Percentiles rank a stretch among this genome's conserved stretches.
phyloP scores from a whole-genome alignment of 352 stramenopile genomes.

The Phytophthora hybrid region DNA sequence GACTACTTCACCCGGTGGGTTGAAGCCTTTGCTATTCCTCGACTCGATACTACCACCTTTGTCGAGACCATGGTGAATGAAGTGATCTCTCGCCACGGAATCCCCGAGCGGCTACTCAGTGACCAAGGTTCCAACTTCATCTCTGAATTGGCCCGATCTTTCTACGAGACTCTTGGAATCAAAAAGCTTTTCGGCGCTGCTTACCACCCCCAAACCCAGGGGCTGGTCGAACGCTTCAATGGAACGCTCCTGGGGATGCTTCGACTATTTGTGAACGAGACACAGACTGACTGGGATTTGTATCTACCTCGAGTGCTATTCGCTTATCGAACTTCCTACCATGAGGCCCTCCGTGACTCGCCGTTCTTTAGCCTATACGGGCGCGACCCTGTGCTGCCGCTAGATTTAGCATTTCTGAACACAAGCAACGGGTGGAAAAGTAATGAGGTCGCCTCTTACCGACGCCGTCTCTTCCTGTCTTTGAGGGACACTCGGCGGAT shows the following conservation, averaged over 20 bases:
- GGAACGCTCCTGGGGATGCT: constrained; percentile 11
- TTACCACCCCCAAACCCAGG: constrained; percentile 11
- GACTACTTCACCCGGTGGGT: background rate
- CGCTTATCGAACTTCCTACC: constrained; percentile 11
- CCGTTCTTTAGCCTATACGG: constrained; percentile 19
- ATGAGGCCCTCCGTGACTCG: background rate
- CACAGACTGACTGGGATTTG: constrained; percentile 7
- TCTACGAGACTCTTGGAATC: constrained; percentile 15
- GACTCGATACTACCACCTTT: constrained; percentile 1
- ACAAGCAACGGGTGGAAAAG: background rate
- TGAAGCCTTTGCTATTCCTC: background rate
- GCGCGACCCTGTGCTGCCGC: background rate
- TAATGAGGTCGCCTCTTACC: background rate
- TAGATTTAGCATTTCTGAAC: constrained; percentile 12
- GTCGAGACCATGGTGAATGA: background rate
- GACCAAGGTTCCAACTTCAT: constrained; percentile 14
- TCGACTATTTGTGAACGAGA: constrained; percentile 8
- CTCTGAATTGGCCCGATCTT: background rate
- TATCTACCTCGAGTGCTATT: constrained; percentile 8
- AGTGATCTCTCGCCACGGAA: background rate
- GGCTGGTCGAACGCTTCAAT: constrained; percentile 14
- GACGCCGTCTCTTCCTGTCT: background rate
- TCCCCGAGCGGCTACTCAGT: constrained; percentile 6
- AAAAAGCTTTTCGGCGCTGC: constrained; percentile 5
- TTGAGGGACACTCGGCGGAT: background rate